Evolutionary conservation across 78 protist genomes (phyloP), one percentile per base, ranked within the genome.

Genomic region (Pigoraptor vietnamica): DNA sequence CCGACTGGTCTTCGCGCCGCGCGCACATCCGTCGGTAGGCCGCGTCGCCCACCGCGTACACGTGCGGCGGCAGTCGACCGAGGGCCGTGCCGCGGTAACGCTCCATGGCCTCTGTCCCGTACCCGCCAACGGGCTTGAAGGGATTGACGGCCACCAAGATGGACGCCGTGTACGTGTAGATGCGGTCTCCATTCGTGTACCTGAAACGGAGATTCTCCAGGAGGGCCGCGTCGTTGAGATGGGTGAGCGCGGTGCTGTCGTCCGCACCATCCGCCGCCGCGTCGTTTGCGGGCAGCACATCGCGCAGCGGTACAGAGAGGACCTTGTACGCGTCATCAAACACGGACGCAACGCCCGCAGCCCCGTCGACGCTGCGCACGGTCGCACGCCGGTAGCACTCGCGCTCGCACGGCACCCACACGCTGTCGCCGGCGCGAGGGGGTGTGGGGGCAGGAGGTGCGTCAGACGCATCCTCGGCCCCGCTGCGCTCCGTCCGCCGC

Each of bases 11-110:
- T 9, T 25, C 84, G 35, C n/a, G 23, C 84, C n/a, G 32, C 84
- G 32, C 84, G n/a, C 84, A 79, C 88, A 83, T 83, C 24, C 38
- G 35, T 9, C 88, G 88, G 19, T 83, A 83, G 37, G 97, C 93
- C 6, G 88, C 55, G 82, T 96, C 98, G 32, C 98, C 98, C 29
- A 98, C 87, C 34, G 98, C 98, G 83, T 90, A 98, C 36, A 97
- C 87, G 94, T 98, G 98, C 35, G 98, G 98, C 39, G 97, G 96
- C 25, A 94, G 95, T 90, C 92, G 96, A 39, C 96, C 97, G 67
- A 94, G 86, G 89, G 90, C 84, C 55, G 39, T 81, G 82, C 98
- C 97, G 39, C 91, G 32, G 87, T 97, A 93, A 1, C 24, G 37
- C n/a, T 0, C 2, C 14, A 40, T 39, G 29, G 0, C 14, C 25